Percentiles rank a stretch among this genome's conserved stretches.
Conservation (phyloP, 257 asterid species). For the Solanum rostratum region DNA sequence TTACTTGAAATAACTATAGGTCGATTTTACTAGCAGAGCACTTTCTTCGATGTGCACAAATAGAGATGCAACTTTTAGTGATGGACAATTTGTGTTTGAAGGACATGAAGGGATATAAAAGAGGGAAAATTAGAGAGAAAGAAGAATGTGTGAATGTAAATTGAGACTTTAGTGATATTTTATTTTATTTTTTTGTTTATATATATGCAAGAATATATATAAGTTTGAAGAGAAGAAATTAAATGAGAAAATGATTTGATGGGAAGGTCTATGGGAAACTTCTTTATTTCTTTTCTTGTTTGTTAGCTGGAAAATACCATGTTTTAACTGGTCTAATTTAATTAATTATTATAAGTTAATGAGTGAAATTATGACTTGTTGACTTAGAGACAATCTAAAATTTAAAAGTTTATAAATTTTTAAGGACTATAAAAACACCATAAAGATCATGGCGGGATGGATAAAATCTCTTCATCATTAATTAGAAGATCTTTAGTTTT, state of each 20-base stretch:
- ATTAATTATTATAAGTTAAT: neutral
- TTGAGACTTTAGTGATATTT: neutral
- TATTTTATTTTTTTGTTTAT: neutral
- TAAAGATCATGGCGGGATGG: no score
- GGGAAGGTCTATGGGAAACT: neutral
- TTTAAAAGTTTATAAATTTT: neutral
- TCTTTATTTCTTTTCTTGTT: slow-evolving; percentile 11
- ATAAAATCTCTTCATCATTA: no score
- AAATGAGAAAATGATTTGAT: slow-evolving; percentile 2
- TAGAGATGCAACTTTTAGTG: neutral
- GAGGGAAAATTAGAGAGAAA: neutral
- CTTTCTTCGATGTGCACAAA: neutral
- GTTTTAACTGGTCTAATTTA: slow-evolving; percentile 17
- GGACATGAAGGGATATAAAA: neutral
- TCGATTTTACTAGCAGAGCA: neutral
- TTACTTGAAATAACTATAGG: no score
- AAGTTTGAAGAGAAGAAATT: slow-evolving; percentile 1
- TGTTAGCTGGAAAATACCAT: neutral
- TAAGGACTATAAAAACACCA: no score
- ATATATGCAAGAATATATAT: neutral
- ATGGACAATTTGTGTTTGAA: neutral
- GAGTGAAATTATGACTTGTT: neutral
- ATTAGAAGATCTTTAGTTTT: no score
- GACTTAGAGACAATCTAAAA: neutral
- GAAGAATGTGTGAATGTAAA: neutral